These are phyloP conservation scores for Nakaseomyces kungkrabaensis DNA, from an alignment of 1,139 yeast genomes.

Conservation along the genomic window DNA sequence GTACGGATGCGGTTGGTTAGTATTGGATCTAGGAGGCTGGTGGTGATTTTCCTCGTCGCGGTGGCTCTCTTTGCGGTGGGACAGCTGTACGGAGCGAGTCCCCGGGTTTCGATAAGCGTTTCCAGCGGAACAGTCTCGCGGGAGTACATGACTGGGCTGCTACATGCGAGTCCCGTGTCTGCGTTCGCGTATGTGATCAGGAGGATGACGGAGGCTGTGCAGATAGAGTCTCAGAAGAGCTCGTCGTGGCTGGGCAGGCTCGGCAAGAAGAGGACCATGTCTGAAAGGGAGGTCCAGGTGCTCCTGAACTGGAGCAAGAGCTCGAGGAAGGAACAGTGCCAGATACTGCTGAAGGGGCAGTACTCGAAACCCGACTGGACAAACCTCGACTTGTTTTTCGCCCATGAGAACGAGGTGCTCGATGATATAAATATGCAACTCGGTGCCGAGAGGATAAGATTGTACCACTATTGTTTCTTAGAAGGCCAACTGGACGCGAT, in stretches of 20 bases:
- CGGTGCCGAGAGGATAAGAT: conserved; percentile 15
- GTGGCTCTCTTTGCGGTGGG: not conserved
- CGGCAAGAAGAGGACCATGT: not conserved
- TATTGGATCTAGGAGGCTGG: not conserved
- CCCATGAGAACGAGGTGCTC: conserved; percentile 9
- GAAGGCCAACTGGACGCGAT: not conserved
- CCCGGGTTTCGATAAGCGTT: not conserved
- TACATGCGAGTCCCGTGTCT: not conserved
- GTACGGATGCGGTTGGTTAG: too few species aligned
- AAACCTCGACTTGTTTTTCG: conserved; percentile 9
- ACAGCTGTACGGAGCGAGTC: not conserved
- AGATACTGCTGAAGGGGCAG: not conserved
- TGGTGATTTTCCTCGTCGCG: not conserved
- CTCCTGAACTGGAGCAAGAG: not conserved
- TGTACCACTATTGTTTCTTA: conserved; percentile 18
- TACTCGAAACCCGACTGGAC: conserved; percentile 14
- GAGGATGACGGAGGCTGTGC: not conserved
- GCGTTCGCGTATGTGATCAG: not conserved
- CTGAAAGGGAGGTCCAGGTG: not conserved
- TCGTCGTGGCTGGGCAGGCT: not conserved
- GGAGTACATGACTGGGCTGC: not conserved
- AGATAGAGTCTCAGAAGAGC: not conserved
- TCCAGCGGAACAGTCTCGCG: not conserved
- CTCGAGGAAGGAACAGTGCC: not conserved
- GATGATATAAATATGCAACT: conserved; percentile 12